Conservation (phyloP, 805 yeast genomes). For the Lipomyces kockii region DNA sequence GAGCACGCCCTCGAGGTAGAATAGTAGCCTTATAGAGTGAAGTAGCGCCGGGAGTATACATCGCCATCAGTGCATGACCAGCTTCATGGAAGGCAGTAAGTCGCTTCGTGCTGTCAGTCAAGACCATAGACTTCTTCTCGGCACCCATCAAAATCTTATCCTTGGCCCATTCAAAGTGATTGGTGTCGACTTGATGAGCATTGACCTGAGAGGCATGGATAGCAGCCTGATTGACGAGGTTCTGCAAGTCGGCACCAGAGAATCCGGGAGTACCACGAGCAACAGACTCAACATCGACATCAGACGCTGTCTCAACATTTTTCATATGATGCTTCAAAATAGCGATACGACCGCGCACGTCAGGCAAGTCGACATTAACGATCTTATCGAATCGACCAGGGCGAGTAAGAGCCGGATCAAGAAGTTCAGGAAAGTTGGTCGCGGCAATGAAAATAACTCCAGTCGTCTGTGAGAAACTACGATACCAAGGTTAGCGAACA, state of each 20-base stretch:
- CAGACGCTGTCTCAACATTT: constrained; percentile 81
- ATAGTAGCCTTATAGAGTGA: constrained; percentile 96
- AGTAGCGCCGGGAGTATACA: constrained; percentile 92
- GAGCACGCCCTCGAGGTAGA: constrained; percentile 93
- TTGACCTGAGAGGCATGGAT: constrained; percentile 92
- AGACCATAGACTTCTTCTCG: constrained; percentile 95
- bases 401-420: constrained; percentile 95
- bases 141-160: constrained; percentile 98
- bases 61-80: constrained; percentile 98
- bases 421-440: constrained; percentile 95
- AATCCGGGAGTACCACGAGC: constrained; percentile 98
- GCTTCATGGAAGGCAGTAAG: constrained; percentile 99
- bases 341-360: constrained; percentile 95
- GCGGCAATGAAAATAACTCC: constrained; percentile 98
- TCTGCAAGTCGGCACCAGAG: constrained; percentile 97
- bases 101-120: constrained; percentile 90
- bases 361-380: constrained; percentile 94
- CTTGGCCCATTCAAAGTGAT: constrained; percentile 98
- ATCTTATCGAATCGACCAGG: constrained; percentile 98
- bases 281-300: constrained; percentile 84
- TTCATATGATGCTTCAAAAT: constrained; percentile 89
- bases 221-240: constrained; percentile 97
- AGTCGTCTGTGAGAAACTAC: constrained; percentile 70
- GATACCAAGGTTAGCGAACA: constrained; percentile 38
- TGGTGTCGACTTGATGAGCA: constrained; percentile 88